Evolutionary conservation across 1,284 basidiomycete species (phyloP).

Genomic region (Malassezia sp.): DNA sequence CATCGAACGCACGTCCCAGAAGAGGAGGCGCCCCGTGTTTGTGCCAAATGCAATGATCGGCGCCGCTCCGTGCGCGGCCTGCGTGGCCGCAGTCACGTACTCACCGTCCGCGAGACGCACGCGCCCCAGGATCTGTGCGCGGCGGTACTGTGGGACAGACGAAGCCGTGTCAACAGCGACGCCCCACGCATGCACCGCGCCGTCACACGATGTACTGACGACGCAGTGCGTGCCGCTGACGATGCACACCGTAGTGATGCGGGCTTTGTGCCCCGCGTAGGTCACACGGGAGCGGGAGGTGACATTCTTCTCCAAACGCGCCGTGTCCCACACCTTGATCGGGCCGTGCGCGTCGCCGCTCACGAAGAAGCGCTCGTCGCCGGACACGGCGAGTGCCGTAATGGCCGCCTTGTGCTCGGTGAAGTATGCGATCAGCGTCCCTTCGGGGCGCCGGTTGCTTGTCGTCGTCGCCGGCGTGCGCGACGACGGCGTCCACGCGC

Average conservation of each 20-base stretch:
- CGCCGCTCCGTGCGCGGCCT: conserved; percentile 18
- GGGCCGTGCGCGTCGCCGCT: conserved; percentile 74
- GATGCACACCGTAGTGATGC: conserved; percentile 42
- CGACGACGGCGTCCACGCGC: conserved; percentile 7
- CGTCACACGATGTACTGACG: conserved; percentile 47
- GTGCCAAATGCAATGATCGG: conserved; percentile 65
- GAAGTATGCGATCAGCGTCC: conserved; percentile 38
- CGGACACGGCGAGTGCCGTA: conserved; percentile 71
- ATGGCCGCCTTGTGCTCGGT: conserved; percentile 52
- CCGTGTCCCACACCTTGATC: conserved; percentile 72
- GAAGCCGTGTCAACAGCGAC: conserved; percentile 39
- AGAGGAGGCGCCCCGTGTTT: conserved; percentile 62
- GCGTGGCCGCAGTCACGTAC: conserved; percentile 34
- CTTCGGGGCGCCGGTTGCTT: conserved; percentile 35
- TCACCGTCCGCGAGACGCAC: conserved; percentile 44
- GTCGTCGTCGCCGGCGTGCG: conserved; percentile 16
- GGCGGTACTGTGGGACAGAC: conserved; percentile 47
- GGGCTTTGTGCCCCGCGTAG: conserved; percentile 44
- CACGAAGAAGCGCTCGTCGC: conserved; percentile 87
- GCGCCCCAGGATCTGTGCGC: conserved; percentile 45
- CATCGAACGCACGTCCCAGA: conserved; percentile 81
- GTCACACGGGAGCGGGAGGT: conserved; percentile 48
- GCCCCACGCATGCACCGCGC: conserved; percentile 47
- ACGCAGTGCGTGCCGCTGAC: conserved; percentile 48
- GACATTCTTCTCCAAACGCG: conserved; percentile 64